Base-by-base conservation (phyloP, 2,329 filamentous ascomycete genomes). In the Neofusicoccum cordaticola region DNA sequence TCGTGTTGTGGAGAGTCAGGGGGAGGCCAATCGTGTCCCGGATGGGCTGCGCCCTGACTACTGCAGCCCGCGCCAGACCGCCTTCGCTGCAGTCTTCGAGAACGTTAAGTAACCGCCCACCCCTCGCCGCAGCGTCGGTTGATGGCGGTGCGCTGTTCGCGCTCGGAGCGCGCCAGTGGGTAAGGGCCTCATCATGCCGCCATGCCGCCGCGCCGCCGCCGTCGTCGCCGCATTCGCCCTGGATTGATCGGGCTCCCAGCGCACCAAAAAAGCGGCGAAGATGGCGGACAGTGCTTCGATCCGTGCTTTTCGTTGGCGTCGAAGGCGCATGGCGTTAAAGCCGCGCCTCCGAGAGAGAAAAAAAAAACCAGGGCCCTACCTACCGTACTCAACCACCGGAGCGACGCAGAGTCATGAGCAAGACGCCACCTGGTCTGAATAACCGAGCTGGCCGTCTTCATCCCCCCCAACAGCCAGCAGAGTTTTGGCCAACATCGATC, bases 1-100 rank as follows among this genome's bases (percentile, higher is more conserved):
- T 17, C 41, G 53, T 27, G 13, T 45, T 57, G 53, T 60, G 31
- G 42, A 60, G 56, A 60, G 56, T 60, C 56, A 60, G 56, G 56
- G 56, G 56, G 15, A 47, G 56, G 56, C 13, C 41, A 60, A 60
- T 47, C 56, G 42, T 47, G 11, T 3, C 56, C 53, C 42, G 42
- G 56, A 60, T 37, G 42, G 13, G 42, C 27, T 31, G 27, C 27
- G 5, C 27, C 27, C 27, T 31, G 27, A 31, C 27, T 31, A 31
- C 27, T 31, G 27, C 27, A 31, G 27, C 27, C 27, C 27, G 27
- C 27, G 27, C 27, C 27, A 31, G 27, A 31, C 27, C 27, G 27
- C 27, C 27, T 31, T 31, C 27, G 27, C 27, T 31, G 27, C 27
- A 1, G 27, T 5, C 27, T 7, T 31, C 27, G 27, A 31, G 27